Base-by-base conservation (phyloP, 805 yeast species). In the Cephaloascus fragrans region DNA sequence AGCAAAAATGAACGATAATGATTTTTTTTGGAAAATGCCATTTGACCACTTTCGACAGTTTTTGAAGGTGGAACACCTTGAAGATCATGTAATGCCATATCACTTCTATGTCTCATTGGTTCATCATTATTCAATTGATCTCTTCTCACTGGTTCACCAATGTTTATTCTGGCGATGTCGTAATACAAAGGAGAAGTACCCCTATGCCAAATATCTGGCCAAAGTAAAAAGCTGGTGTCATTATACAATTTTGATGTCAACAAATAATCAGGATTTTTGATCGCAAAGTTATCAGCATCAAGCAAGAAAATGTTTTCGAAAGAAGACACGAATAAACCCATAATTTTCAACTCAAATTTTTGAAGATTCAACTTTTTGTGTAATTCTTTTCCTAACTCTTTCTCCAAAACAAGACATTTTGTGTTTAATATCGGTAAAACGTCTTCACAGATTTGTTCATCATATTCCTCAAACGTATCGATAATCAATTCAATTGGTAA, bases 221-320 rank as follows among this genome's bases (percentile, higher is more conserved):
- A 62, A 34, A 62, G 39, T 12, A 62, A 38, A 44, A 56, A 59
- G 19, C 52, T 51, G 1, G 57, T 48, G 16, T 31, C n/a, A 6
- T 31, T 31, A 39, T 9, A 85, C 1, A 84, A 78, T 35, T 77
- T 75, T 10, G 71, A 57, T 3, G 60, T 61, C 53, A 61, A 36
- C 16, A 61, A 45, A 3, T 39, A 36, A 39, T 60, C 65, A 3
- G 60, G 53, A 35, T 58, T 58, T 28, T 48, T 49, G 26, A 61
- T 44, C 1, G 65, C 58, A 44, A 59, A 48, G 39, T 53, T 59
- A 42, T 59, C 64, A 2, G 64, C 54, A 42, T 62, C 68, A 26
- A 62, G 41, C 4, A 53, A 45, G 19, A 62, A 53, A 28, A 51
- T 55, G 34, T 57, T 52, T 40, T 61, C 59, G 39, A 61, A 62